Base-by-base conservation (phyloP, 2,329 filamentous ascomycete genomes). In the Didymellaceae sp. region DNA sequence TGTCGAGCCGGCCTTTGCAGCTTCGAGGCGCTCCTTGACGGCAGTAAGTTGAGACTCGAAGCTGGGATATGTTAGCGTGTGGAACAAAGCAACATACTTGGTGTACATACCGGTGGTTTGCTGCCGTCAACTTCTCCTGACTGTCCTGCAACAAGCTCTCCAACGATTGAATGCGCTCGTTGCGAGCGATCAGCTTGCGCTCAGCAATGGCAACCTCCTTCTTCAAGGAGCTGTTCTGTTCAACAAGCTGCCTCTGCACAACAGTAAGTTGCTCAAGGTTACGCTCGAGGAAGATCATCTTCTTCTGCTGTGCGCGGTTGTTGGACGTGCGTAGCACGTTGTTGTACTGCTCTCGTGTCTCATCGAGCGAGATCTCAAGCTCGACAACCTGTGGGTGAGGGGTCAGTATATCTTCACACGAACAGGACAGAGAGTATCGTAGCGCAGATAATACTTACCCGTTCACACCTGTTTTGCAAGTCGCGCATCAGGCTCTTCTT, bases 401-500 rank as follows among this genome's bases (percentile, higher is more conserved):
- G 47, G 54, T 70, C 40, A 68, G 60, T 54, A 62, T 41, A 44
- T 14, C 49, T 47, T 44, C 28, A 53, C 40, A 45, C 48, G 26
- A 51, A 41, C 24, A 52, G 30, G 26, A 40, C 32, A 22, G n/a
- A 52, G 34, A 54, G 28, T 46, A 54, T 54, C 35, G 45, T 41
- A 40, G 35, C 33, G 40, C 34, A 37, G 21, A 53, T 39, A 41
- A 41, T 37, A 72, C 73, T 70, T 70, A 77, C 92, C 61, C 94
- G 88, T 79, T 99, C 94, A 75, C 94, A 99, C 55, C 94, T 88
- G 80, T 99, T 97, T 76, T 99, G 94, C 60, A 99, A 80, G 75
- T 99, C 94, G 50, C 94, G 90, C 94, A 99, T 99, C 62, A 99
- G 81, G 61, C 90, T 96, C 85, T 99, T 99, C 86, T 99, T 99